Conservation (phyloP, 1,284 basidiomycete genomes). For the Uromyces viciae-fabae region DNA sequence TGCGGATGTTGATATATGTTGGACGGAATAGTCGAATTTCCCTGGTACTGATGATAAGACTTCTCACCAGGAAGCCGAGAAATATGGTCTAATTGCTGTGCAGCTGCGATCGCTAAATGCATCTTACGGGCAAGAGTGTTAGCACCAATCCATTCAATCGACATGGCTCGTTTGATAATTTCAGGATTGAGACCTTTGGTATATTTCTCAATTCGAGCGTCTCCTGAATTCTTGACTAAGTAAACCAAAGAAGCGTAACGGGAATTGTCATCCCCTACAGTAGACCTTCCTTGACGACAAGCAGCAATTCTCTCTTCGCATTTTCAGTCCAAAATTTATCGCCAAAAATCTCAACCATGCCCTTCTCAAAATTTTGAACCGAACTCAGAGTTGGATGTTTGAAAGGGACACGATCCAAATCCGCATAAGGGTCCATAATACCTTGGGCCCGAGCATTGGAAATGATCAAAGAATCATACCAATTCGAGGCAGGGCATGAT, state of each 20-base stretch:
- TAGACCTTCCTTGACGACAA: background rate
- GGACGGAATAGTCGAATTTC: no score
- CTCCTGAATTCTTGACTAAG: background rate
- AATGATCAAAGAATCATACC: background rate
- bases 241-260: background rate
- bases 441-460: background rate
- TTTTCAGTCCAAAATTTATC: background rate
- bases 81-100: background rate
- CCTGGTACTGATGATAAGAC: no score
- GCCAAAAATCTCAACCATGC: background rate
- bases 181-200: background rate
- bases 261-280: conserved; percentile 11
- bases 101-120: background rate
- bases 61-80: background rate
- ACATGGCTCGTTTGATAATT: background rate
- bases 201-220: background rate
- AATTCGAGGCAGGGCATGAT: background rate
- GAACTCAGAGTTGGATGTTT: background rate
- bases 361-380: background rate
- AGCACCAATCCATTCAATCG: background rate
- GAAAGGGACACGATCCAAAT: background rate
- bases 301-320: background rate
- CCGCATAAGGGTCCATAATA: background rate
- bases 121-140: background rate
- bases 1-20: no score